Conservation (phyloP, 331 rosid genomes). For the Stylosanthes scabra region DNA sequence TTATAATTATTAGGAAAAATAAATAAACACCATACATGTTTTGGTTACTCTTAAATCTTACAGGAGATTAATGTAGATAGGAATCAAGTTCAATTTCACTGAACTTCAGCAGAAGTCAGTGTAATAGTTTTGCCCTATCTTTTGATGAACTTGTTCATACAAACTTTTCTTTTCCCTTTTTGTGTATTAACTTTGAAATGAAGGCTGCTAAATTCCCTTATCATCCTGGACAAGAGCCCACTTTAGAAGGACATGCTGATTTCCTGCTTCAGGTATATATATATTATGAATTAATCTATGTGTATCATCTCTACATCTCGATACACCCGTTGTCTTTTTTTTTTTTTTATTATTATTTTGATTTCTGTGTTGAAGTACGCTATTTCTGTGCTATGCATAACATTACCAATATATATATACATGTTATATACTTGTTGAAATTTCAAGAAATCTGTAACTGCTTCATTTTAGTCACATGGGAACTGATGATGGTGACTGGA, state of each 20-base stretch:
- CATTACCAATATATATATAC: too few relatives aligned
- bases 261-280: slow-evolving; percentile 73
- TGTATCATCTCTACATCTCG: too few relatives aligned
- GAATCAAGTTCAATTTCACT: not conserved
- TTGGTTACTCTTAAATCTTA: too few relatives aligned
- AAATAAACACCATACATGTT: too few relatives aligned
- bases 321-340: too few relatives aligned
- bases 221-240: slow-evolving; percentile 80
- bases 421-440: not conserved
- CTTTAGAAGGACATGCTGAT: slow-evolving; percentile 68
- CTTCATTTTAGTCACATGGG: slow-evolving; percentile 11
- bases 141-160: too few relatives aligned
- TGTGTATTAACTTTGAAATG: not conserved
- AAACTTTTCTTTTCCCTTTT: not conserved
- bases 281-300: too few relatives aligned
- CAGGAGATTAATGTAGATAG: not conserved
- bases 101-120: not conserved
- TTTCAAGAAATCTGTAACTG: slow-evolving; percentile 13
- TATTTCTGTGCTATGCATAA: too few relatives aligned
- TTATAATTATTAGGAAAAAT: too few relatives aligned
- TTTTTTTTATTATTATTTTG: too few relatives aligned
- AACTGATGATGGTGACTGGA: slow-evolving; percentile 27
- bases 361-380: too few relatives aligned
- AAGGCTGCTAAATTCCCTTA: slow-evolving; percentile 83
- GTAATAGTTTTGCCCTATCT: slow-evolving; percentile 2